Evolutionary conservation across 495 filamentous ascomycete species (phyloP).

Genomic region (Penicillium simplicissimum): DNA sequence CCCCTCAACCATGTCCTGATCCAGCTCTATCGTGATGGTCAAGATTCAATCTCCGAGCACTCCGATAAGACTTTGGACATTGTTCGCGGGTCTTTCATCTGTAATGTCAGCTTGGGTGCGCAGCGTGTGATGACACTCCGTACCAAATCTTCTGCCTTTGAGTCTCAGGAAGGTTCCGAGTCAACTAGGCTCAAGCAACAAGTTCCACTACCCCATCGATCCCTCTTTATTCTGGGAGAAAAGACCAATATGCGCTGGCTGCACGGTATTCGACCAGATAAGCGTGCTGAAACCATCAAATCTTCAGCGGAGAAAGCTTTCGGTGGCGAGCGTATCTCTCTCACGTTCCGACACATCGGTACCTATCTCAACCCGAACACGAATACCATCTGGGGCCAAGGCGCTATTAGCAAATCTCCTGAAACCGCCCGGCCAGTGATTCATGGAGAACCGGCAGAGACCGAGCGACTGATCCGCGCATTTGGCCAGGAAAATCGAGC

Average conservation of each 20-base stretch:
- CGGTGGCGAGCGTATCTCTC: slow-evolving; percentile 77
- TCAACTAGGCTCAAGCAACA: slow-evolving; percentile 58
- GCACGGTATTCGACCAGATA: slow-evolving; percentile 87
- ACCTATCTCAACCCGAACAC: slow-evolving; percentile 71
- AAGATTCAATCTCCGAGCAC: slow-evolving; percentile 96
- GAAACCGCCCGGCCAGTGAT: slow-evolving; percentile 60
- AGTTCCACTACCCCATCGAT: slow-evolving; percentile 81
- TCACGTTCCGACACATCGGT: slow-evolving; percentile 90
- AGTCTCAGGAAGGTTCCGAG: slow-evolving; percentile 18
- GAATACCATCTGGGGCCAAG: slow-evolving; percentile 85
- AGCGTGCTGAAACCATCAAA: slow-evolving; percentile 65
- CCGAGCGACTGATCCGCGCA: slow-evolving; percentile 68
- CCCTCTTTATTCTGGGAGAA: slow-evolving; percentile 79
- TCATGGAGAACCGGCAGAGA: slow-evolving; percentile 65
- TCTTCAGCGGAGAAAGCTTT: slow-evolving; percentile 68
- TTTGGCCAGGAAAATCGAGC: slow-evolving; percentile 86
- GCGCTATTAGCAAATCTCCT: slow-evolving; percentile 67
- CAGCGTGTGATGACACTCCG: slow-evolving; percentile 89
- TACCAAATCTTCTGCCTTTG: slow-evolving; percentile 62
- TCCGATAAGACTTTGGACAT: slow-evolving; percentile 97
- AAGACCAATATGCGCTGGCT: slow-evolving; percentile 84
- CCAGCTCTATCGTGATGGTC: slow-evolving; percentile 85
- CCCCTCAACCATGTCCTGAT: slow-evolving; percentile 90
- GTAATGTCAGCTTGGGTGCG: slow-evolving; percentile 90
- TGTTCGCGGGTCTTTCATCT: slow-evolving; percentile 73